A percentile compares a stretch with the other conserved stretches of the same genome.
These are phyloP conservation scores for Trichophyton mentagrophytes DNA, from an alignment of 2,329 filamentous ascomycete genomes.

Conservation along the genomic window DNA sequence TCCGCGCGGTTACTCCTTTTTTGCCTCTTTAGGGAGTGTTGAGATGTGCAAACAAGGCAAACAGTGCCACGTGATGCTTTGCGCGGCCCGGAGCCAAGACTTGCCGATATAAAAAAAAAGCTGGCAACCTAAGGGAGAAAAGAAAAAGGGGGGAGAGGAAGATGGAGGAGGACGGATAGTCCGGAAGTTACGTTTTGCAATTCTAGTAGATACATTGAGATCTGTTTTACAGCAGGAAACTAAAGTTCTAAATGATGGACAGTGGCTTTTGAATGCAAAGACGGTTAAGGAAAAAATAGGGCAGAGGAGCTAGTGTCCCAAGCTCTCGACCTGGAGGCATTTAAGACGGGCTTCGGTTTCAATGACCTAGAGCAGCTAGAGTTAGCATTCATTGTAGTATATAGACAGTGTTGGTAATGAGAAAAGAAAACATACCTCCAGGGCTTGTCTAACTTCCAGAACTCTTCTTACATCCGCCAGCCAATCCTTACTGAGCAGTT, in stretches of 20 bases:
- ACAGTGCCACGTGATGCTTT: background rate
- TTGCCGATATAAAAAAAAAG: background rate
- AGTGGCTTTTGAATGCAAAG: slow-evolving; percentile 20
- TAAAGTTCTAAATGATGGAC: slow-evolving; percentile 13
- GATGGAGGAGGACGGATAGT: background rate
- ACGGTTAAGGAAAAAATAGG: slow-evolving; percentile 20
- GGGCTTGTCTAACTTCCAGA: slow-evolving; percentile 86
- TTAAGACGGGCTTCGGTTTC: slow-evolving; percentile 79
- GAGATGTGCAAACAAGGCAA: slow-evolving; percentile 10
- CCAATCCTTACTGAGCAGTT: slow-evolving; percentile 90
- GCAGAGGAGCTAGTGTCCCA: background rate
- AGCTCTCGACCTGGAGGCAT: slow-evolving; percentile 66
- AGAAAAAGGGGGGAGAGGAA: background rate
- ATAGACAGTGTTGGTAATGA: background rate
- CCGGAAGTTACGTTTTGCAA: background rate
- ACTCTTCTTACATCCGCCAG: slow-evolving; percentile 79
- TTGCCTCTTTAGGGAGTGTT: background rate
- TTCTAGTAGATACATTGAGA: slow-evolving; percentile 6
- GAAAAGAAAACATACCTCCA: slow-evolving; percentile 54
- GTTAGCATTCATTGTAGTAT: slow-evolving; percentile 2
- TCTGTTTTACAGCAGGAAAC: slow-evolving; percentile 7
- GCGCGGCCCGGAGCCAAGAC: background rate
- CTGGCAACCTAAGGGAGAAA: background rate
- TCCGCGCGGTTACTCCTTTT: slow-evolving; percentile 1
- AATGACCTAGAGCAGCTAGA: slow-evolving; percentile 51